These are phyloP conservation scores for Nothophoma quercina DNA, from an alignment of 2,329 filamentous ascomycete genomes.

Conservation along the genomic window DNA sequence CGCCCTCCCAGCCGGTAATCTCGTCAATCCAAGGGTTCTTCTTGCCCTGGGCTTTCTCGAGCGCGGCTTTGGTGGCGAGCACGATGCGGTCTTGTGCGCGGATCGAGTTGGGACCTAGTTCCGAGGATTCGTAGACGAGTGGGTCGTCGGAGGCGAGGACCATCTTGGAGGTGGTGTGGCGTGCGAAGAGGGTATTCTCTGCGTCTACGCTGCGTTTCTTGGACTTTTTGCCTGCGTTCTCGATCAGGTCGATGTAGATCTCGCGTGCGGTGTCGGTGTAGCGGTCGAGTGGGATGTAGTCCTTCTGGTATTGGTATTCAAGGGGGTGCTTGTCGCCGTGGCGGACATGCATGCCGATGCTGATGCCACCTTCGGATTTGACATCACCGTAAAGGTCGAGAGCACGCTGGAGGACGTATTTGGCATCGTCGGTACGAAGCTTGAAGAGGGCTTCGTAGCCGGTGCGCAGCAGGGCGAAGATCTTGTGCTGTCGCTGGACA, in stretches of 20 bases:
- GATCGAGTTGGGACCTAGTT: constrained; percentile 62
- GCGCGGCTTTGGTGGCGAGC: constrained; percentile 70
- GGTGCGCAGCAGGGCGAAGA: constrained; percentile 71
- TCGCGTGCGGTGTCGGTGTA: constrained; percentile 69
- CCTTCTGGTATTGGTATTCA: constrained; percentile 77
- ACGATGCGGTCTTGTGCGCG: constrained; percentile 79
- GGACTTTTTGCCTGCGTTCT: constrained; percentile 29
- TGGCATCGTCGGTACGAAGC: constrained; percentile 70
- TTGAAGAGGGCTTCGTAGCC: constrained; percentile 79
- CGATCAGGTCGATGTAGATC: constrained; percentile 58
- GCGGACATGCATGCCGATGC: constrained; percentile 79
- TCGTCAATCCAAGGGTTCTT: constrained; percentile 71
- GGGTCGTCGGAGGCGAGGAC: constrained; percentile 84
- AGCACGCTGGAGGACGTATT: constrained; percentile 69
- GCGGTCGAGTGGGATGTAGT: constrained; percentile 77
- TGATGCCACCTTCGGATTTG: constrained; percentile 58
- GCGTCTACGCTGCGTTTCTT: constrained; percentile 43
- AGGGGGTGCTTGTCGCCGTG: constrained; percentile 80
- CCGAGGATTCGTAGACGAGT: constrained; percentile 71
- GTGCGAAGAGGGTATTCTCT: constrained; percentile 24
- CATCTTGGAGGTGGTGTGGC: constrained; percentile 53
- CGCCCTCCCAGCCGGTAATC: constrained; percentile 85
- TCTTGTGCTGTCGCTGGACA: constrained; percentile 62
- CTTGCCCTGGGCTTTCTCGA: constrained; percentile 51
- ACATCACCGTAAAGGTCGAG: constrained; percentile 61